A percentile compares a stretch with the other conserved stretches of the same genome.
Evolutionary conservation across 169 alveolate genomes (phyloP).

Genomic region (Eimeria sp.): DNA sequence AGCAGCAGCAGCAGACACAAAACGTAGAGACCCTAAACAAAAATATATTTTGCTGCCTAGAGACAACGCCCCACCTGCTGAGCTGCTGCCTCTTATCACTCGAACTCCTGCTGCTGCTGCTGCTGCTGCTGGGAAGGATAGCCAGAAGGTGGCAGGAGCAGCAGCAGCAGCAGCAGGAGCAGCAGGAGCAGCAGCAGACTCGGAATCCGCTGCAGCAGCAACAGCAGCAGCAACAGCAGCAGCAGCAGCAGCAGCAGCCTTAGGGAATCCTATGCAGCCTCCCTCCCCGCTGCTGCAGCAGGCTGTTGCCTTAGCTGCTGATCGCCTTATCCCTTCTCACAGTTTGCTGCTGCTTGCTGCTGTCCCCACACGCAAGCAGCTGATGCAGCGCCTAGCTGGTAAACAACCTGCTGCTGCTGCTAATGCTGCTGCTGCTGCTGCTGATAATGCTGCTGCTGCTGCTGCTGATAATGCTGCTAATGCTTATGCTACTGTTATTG

Average conservation of each 20-base stretch:
- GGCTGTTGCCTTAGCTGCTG: slow-evolving; percentile 14
- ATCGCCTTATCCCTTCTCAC: background rate
- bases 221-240: background rate
- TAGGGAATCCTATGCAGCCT: background rate
- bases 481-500: background rate
- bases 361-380: background rate
- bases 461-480: background rate
- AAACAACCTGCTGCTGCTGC: slow-evolving; percentile 3
- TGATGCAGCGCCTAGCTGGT: background rate
- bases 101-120: slow-evolving; percentile 23
- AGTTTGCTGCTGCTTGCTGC: background rate
- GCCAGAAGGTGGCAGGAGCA: background rate
- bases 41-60: background rate
- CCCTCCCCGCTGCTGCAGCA: background rate
- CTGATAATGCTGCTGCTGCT: background rate
- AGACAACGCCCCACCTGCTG: background rate
- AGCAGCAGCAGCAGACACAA: background rate
- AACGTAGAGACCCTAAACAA: background rate
- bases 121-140: slow-evolving; percentile 1
- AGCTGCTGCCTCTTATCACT: background rate
- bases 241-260: slow-evolving; percentile 33
- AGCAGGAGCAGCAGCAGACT: background rate
- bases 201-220: too few species aligned
- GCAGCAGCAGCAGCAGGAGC: slow-evolving; percentile 21
- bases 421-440: slow-evolving; percentile 8